These are phyloP conservation scores for Colletotrichum aenigma DNA, from an alignment of 2,329 filamentous ascomycete genomes.

Conservation along the genomic window DNA sequence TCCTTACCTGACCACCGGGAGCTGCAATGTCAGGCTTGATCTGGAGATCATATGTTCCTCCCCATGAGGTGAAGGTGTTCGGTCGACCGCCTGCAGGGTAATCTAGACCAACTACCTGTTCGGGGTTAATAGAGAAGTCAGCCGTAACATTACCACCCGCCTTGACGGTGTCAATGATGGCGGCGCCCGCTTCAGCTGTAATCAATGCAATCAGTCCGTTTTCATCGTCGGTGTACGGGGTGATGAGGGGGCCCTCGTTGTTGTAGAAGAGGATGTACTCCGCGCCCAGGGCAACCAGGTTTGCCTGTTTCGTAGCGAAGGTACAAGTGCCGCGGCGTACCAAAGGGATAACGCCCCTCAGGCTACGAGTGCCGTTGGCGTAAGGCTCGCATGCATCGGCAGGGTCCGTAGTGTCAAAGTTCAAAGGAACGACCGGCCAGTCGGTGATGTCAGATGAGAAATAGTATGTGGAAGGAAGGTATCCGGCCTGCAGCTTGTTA, in stretches of 20 bases:
- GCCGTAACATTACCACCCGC: constrained; percentile 30
- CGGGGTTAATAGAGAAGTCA: constrained; percentile 30
- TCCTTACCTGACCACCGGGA: constrained; percentile 39
- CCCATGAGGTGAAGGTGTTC: constrained; percentile 46
- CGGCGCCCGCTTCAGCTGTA: constrained; percentile 25
- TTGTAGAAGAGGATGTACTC: constrained; percentile 35
- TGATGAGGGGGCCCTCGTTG: constrained; percentile 23
- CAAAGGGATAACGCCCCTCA: constrained; percentile 28
- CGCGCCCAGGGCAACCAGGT: constrained; percentile 29
- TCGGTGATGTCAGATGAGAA: constrained; percentile 38
- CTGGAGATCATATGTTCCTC: constrained; percentile 44
- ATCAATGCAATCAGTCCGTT: constrained; percentile 25
- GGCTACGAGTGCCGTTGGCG: constrained; percentile 22
- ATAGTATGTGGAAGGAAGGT: constrained; percentile 37
- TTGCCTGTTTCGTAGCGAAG: constrained; percentile 28
- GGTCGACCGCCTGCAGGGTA: constrained; percentile 36
- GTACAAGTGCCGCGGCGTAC: constrained; percentile 38
- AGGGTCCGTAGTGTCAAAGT: constrained; percentile 26
- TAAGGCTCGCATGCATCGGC: constrained; percentile 32
- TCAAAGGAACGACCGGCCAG: constrained; percentile 31
- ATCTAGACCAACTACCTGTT: constrained; percentile 25
- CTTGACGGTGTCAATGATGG: constrained; percentile 28
- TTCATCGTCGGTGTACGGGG: constrained; percentile 12
- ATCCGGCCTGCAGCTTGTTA: constrained; percentile 25
- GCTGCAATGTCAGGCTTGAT: constrained; percentile 48